Base-by-base conservation (phyloP, 768 basidiomycete species). In the Pleurotus sapidus region DNA sequence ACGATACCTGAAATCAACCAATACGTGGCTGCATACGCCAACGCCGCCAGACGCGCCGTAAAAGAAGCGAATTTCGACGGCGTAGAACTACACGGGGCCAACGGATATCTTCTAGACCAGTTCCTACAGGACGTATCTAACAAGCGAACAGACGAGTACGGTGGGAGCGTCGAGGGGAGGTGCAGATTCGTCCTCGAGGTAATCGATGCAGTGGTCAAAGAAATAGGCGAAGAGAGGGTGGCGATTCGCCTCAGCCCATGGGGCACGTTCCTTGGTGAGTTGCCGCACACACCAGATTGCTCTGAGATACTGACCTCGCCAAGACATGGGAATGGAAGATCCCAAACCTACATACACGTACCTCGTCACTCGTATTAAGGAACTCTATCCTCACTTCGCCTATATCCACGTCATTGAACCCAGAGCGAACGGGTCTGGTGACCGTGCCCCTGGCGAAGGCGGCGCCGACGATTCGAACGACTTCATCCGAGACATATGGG, bases 61-160 rank as follows among this genome's bases (percentile, higher is more conserved):
- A 59, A 49, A 38, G 62, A 53, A 43, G 81, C 84, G 37, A 82
- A 81, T 4, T 86, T 86, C 56, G 84, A 86, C 58, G 86, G 84
- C 12, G 73, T 69, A 2, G 67, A 69, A 57, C 46, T 69, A 25
- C 67, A 71, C 42, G 64, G 55, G 8, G 67, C 65, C 11, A 69
- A 69, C 38, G 69, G 69, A 0, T 71, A 74, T 51, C 56, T 78
- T 25, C 46, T 72, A 25, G 77, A 84, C 61, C 79, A 83, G 62
- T 82, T 84, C 71, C 59, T 78, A 5, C 77, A 81, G 55, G 61
- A 70, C 37, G 49, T 63, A 2, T 64, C 67, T 14, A 84, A 84
- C 67, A 63, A 71, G 18, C 72, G 81, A 14, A 78, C 72, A 4
- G 82, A 84, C 67, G 70, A 72, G 46, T 84, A 80, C 69, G 84